Percentiles rank a stretch among this genome's conserved stretches.
Conservation (phyloP, 164 flowering plant genomes). For the Malania oleifera region DNA sequence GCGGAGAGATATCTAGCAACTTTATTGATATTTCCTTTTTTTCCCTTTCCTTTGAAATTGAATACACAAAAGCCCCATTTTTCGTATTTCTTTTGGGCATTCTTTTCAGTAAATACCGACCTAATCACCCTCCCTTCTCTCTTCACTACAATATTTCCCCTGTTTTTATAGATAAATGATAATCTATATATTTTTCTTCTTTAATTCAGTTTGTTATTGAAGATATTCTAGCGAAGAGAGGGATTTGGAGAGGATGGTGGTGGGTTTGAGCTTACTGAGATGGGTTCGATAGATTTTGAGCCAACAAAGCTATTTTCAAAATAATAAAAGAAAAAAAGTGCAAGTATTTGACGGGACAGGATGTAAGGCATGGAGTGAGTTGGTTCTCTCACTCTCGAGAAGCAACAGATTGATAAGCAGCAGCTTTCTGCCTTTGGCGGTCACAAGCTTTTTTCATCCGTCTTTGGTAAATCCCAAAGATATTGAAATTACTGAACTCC, state of each 20-base stretch:
- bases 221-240: slow-evolving; percentile 2
- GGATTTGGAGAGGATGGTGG: slow-evolving; percentile 14
- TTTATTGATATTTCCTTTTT: slow-evolving; percentile 8
- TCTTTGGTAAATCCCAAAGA: slow-evolving; percentile 13
- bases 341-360: slow-evolving; percentile 25
- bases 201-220: slow-evolving; percentile 1
- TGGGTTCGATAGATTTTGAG: slow-evolving; percentile 3
- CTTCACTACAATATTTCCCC: background rate
- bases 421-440: too few relatives aligned
- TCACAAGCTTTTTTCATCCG: slow-evolving; percentile 15
- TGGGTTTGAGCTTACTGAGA: background rate
- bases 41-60: slow-evolving; percentile 11
- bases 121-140: slow-evolving; percentile 2
- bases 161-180: background rate
- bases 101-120: slow-evolving; percentile 19
- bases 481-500: slow-evolving; percentile 1
- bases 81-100: slow-evolving; percentile 21
- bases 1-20: slow-evolving; percentile 20
- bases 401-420: slow-evolving; percentile 28
- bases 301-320: slow-evolving; percentile 12
- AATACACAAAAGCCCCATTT: slow-evolving; percentile 19
- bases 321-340: slow-evolving; percentile 33
- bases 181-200: background rate
- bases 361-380: slow-evolving; percentile 35
- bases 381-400: slow-evolving; percentile 20